Conservation (phyloP, 139 green algal species). For the Chlamydomonas incerta region DNA sequence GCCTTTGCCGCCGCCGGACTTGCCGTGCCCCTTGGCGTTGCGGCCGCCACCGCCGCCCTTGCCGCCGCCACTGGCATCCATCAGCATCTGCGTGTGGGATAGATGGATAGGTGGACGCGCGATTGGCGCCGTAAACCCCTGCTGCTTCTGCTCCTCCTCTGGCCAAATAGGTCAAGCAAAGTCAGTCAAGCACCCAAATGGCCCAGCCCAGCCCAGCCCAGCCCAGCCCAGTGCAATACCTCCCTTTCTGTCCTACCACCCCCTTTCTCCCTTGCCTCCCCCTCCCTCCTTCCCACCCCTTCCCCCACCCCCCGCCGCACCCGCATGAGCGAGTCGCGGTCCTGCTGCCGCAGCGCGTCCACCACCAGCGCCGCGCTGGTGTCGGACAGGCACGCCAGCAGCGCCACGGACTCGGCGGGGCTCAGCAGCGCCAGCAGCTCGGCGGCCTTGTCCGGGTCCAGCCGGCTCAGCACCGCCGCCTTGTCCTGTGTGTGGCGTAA, state of each 20-base stretch:
- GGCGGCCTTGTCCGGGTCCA: conserved; percentile 53
- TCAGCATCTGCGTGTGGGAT: not conserved
- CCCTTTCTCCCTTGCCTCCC: not conserved
- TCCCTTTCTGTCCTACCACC: not conserved
- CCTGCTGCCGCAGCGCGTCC: conserved; percentile 47
- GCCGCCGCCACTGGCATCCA: conserved; percentile 8
- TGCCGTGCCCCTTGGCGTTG: not conserved
- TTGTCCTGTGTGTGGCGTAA: conserved; percentile 35
- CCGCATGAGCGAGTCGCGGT: conserved; percentile 50
- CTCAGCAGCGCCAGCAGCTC: conserved; percentile 53
- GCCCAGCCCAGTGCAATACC: not conserved
- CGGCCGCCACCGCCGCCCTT: not conserved
- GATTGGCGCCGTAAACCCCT: too few relatives aligned
- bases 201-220: too few relatives aligned
- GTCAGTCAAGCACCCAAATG: too few relatives aligned
- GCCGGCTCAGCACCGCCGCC: conserved; percentile 41
- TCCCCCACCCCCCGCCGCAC: conserved; percentile 7
- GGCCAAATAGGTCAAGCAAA: too few relatives aligned
- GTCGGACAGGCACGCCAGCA: conserved; percentile 58
- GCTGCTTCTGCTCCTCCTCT: too few relatives aligned
- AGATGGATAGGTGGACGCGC: too few relatives aligned
- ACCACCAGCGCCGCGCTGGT: conserved; percentile 39
- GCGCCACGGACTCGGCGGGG: conserved; percentile 49
- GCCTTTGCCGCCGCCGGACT: too few relatives aligned
- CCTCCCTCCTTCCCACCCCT: not conserved